These are phyloP conservation scores for Elsinoe australis DNA, from an alignment of 2,329 filamentous ascomycete species.

Conservation along the genomic window DNA sequence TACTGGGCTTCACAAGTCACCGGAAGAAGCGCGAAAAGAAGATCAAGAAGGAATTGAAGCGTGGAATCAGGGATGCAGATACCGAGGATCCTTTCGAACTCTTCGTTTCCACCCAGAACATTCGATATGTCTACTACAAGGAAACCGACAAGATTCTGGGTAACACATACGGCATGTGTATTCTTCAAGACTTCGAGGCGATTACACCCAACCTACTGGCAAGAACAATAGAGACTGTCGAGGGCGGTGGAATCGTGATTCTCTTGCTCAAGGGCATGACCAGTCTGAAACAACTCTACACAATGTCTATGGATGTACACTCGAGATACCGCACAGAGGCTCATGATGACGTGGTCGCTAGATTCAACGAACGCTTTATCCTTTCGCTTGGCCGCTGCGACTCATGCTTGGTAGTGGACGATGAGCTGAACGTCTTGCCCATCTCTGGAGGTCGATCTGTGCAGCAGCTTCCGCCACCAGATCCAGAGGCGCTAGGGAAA, in stretches of 20 bases:
- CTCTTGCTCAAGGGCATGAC: conserved; percentile 92
- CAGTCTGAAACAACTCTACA: conserved; percentile 95
- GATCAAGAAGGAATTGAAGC: conserved; percentile 97
- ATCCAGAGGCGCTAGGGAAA: conserved; percentile 64
- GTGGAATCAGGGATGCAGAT: conserved; percentile 86
- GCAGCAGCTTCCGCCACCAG: conserved; percentile 67
- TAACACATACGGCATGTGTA: conserved; percentile 97
- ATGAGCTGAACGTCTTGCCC: conserved; percentile 93
- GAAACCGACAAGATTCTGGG: conserved; percentile 98
- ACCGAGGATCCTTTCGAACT: conserved; percentile 93
- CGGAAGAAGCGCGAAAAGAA: conserved; percentile 97
- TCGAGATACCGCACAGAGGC: conserved; percentile 94
- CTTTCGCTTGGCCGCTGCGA: conserved; percentile 92
- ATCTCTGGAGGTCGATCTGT: conserved; percentile 94
- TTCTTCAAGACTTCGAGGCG: conserved; percentile 95
- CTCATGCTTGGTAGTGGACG: conserved; percentile 89
- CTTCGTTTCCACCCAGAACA: conserved; percentile 92
- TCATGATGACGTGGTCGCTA: conserved; percentile 84
- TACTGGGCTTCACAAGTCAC: conserved; percentile 90
- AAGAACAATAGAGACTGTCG: conserved; percentile 91
- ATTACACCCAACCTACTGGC: conserved; percentile 95
- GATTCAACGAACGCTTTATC: conserved; percentile 97
- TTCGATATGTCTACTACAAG: conserved; percentile 99
- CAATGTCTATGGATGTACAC: conserved; percentile 95
- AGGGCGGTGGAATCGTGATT: conserved; percentile 87